Percentiles rank a stretch among this genome's conserved stretches.
phyloP scores from a whole-genome alignment of 768 basidiomycete genomes.

The Russula vinacea region DNA sequence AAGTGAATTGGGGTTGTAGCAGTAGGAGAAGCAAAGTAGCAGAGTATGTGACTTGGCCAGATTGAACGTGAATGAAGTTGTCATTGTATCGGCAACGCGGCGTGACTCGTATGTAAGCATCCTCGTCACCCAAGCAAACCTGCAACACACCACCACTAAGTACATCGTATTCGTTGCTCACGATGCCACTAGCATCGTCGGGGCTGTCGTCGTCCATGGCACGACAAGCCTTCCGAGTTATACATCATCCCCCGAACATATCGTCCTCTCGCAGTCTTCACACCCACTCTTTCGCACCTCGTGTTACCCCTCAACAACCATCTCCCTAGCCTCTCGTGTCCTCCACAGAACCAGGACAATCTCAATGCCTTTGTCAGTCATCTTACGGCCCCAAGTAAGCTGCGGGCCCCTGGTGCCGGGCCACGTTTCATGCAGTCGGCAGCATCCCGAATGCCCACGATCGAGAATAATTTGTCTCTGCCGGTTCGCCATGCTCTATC shows the following conservation, averaged over 20 bases:
- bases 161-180: slow-evolving; percentile 3
- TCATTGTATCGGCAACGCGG: neutral
- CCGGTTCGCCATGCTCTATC: slow-evolving; percentile 53
- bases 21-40: neutral
- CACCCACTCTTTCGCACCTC: slow-evolving; percentile 42
- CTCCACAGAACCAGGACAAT: slow-evolving; percentile 54
- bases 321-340: slow-evolving; percentile 41
- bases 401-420: slow-evolving; percentile 37
- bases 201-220: slow-evolving; percentile 33
- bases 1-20: neutral
- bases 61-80: neutral
- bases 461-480: slow-evolving; percentile 56
- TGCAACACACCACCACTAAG: neutral
- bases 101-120: neutral
- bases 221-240: slow-evolving; percentile 28
- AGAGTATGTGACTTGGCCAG: neutral
- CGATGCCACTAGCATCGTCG: slow-evolving; percentile 37
- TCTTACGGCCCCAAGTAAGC: slow-evolving; percentile 53
- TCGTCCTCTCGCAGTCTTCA: slow-evolving; percentile 44
- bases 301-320: slow-evolving; percentile 35
- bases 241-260: slow-evolving; percentile 33
- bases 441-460: slow-evolving; percentile 36
- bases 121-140: neutral
- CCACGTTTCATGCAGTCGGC: slow-evolving; percentile 35
- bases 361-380: slow-evolving; percentile 54